Conservation (phyloP, 371 early-diverging fungal species). For the Mucor sp. region DNA sequence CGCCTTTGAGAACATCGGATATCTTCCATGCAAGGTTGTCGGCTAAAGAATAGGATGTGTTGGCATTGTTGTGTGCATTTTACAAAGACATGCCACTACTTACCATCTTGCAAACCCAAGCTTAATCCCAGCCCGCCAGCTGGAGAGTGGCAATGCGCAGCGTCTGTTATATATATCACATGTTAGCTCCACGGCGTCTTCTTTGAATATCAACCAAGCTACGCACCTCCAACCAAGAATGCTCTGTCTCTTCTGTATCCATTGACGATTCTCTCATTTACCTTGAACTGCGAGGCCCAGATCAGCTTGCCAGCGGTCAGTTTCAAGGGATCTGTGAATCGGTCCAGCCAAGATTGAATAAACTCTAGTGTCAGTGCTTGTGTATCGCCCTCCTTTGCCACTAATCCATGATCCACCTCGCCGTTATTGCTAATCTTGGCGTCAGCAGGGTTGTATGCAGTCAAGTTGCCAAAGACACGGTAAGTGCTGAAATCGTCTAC, state of each 20-base stretch:
- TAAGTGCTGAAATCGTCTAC: constrained; percentile 2
- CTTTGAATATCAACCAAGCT: no score
- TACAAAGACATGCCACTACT: neutral
- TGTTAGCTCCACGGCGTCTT: neutral
- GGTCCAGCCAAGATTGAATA: constrained; percentile 15
- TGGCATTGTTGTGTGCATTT: no score
- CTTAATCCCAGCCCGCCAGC: constrained; percentile 42
- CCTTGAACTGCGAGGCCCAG: constrained; percentile 33
- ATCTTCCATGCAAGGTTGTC: constrained; percentile 49
- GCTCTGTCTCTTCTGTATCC: constrained; percentile 34
- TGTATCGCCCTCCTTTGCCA: neutral
- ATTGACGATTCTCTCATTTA: constrained; percentile 49
- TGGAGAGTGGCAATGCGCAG: constrained; percentile 48
- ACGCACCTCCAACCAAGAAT: constrained; percentile 43
- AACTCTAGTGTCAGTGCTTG: constrained; percentile 1
- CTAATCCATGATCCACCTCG: constrained; percentile 11
- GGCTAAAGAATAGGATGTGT: constrained; percentile 21
- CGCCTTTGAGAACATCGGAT: constrained; percentile 33
- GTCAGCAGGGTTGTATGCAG: neutral
- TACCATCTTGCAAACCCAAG: constrained; percentile 46
- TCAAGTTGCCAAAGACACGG: constrained; percentile 21
- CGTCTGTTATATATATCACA: constrained; percentile 23
- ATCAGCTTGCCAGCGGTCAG: neutral
- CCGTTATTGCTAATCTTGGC: neutral
- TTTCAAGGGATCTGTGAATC: constrained; percentile 7